Evolutionary conservation across 176 grass and related monocot species (phyloP).

Genomic region (Bromus sterilis): DNA sequence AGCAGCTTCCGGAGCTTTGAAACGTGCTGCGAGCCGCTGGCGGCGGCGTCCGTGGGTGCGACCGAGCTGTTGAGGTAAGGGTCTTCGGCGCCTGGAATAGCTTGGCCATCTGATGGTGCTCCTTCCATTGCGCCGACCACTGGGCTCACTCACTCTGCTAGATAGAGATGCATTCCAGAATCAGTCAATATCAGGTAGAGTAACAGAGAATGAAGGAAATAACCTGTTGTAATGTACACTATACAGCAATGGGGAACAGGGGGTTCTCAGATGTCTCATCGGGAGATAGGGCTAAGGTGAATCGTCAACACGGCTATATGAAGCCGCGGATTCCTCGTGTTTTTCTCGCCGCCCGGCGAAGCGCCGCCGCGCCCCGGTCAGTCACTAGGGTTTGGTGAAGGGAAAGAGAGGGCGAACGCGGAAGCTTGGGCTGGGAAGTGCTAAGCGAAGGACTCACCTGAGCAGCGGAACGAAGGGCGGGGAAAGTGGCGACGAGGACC

Average conservation of each 20-base stretch:
- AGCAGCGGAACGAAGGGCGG: neutral
- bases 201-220: neutral
- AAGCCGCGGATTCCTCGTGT: too few species aligned
- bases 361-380: neutral
- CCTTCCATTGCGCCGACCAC: constrained; percentile 28
- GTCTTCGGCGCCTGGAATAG: neutral
- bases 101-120: neutral
- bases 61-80: neutral
- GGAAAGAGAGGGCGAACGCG: neutral
- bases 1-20: constrained; percentile 64
- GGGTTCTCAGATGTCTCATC: too few species aligned
- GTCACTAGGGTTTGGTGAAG: neutral
- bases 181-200: neutral
- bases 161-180: neutral
- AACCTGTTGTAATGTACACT: neutral
- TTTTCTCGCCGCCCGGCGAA: too few species aligned
- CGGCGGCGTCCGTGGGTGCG: neutral
- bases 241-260: neutral
- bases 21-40: constrained; percentile 46
- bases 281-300: too few species aligned
- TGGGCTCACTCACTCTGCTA: neutral
- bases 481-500: neutral
- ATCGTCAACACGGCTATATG: too few species aligned
- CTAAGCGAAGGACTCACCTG: neutral
- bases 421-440: neutral